These are phyloP conservation scores for Myochromella boudieri DNA, from an alignment of 768 basidiomycete genomes.

Conservation along the genomic window DNA sequence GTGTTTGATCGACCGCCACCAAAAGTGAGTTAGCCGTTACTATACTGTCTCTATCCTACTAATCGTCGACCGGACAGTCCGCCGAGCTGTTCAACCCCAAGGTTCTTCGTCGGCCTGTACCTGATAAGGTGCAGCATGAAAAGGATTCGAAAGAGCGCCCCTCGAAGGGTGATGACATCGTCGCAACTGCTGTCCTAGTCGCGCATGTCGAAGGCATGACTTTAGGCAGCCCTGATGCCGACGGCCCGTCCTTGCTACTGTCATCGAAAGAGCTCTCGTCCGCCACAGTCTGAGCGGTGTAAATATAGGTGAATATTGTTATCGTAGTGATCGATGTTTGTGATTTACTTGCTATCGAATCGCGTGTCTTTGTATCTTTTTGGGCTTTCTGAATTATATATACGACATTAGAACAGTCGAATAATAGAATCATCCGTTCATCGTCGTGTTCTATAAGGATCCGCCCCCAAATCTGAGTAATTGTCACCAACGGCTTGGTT, in stretches of 20 bases:
- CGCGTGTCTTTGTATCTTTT: slow-evolving; percentile 10
- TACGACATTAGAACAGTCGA: slow-evolving; percentile 11
- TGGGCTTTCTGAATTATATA: slow-evolving; percentile 10
- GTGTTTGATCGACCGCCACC: slow-evolving; percentile 47
- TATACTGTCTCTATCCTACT: neutral
- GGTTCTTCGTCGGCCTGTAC: slow-evolving; percentile 24
- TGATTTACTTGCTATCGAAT: slow-evolving; percentile 20
- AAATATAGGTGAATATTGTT: slow-evolving; percentile 6
- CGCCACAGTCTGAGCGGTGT: neutral
- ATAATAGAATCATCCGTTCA: slow-evolving; percentile 3
- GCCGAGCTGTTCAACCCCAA: slow-evolving; percentile 37
- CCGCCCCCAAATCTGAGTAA: no score
- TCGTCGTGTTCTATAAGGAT: no score
- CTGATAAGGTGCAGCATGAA: slow-evolving; percentile 17
- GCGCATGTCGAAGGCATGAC: slow-evolving; percentile 36
- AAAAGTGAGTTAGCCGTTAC: slow-evolving; percentile 31
- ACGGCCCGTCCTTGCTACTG: neutral
- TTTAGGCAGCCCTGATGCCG: slow-evolving; percentile 26
- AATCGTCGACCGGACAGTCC: slow-evolving; percentile 17
- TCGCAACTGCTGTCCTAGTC: slow-evolving; percentile 33
- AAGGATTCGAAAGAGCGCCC: slow-evolving; percentile 33
- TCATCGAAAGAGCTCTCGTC: slow-evolving; percentile 1
- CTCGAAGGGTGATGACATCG: slow-evolving; percentile 32
- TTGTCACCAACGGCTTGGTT: no score
- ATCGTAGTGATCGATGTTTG: slow-evolving; percentile 12